Evolutionary conservation across 495 filamentous ascomycete genomes (phyloP), one percentile per base, ranked within the genome.

Genomic region (Friedmanniomyces endolithicus): DNA sequence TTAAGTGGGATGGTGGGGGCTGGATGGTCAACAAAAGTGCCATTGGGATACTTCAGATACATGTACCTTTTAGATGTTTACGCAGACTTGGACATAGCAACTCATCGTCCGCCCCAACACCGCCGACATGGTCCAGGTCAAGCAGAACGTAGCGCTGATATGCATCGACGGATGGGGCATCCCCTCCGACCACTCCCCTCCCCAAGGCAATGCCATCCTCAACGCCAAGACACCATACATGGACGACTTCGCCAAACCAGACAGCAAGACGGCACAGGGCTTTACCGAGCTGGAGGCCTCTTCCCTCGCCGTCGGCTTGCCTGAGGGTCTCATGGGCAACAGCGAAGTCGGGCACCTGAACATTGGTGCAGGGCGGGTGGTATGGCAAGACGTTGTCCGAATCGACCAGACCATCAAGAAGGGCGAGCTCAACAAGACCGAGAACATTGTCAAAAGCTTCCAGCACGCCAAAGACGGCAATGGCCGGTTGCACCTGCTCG

Each of bases 111-210:
- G 39, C 1, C 11, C 39, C 12, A 11, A 40, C 9, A 23, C 23
- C 37, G 25, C 40, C 69, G 74, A 65, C 62, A 92, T 90, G 86
- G 79, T 79, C 64, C 71, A 79, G 62, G 84, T 90, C 67, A 82
- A 90, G 66, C 88, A 96, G 55, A 98, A 96, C 75, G 86, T 85
- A 62, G 92, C 86, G 68, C 77, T 98, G 70, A 90, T 97, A 77
- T 89, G 95, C 69, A 97, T 97, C 75, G 94, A 98, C 74, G 92
- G 92, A 59, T 98, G 92, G 92, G 92, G 92, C 68, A 82, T 97
- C 59, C 78, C 89, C 61, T 78, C 79, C 65, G 82, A 82, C 57
- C 72, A 83, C 40, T 88, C 87, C 16, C 84, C 82, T 52, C 79
- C 82, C 52, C 67, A 90, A 70, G 92, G 92, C 67, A 89, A 98